phyloP scores from a whole-genome alignment of 768 basidiomycete genomes.

The Lentinus brumalis region DNA sequence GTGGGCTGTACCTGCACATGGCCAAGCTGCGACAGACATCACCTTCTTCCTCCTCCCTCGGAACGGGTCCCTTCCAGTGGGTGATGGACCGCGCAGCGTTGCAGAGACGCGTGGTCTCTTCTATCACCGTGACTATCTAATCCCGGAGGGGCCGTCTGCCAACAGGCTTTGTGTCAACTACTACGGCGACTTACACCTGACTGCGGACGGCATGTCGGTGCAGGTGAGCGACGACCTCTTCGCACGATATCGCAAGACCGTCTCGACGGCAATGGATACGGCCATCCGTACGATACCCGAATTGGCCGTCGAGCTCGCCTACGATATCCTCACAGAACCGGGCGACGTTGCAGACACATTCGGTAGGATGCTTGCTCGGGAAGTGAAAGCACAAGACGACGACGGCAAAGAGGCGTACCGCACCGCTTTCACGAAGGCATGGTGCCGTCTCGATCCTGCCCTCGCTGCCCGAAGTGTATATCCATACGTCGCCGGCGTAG shows the following conservation, averaged over 20 bases:
- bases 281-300: conserved; percentile 5
- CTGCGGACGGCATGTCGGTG: neutral
- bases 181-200: neutral
- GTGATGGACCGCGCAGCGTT: too few relatives aligned
- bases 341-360: neutral
- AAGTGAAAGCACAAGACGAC: neutral
- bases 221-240: neutral
- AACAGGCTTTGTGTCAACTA: conserved; percentile 6
- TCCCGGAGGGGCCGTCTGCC: neutral
- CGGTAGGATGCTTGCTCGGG: neutral
- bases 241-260: neutral
- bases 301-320: conserved; percentile 8
- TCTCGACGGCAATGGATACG: neutral
- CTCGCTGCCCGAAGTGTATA: neutral
- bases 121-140: neutral
- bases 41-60: neutral
- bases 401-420: conserved; percentile 3
- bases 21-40: neutral
- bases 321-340: conserved; percentile 4
- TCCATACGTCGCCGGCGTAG: neutral
- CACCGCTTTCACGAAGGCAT: conserved; percentile 6
- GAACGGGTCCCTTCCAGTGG: too few relatives aligned
- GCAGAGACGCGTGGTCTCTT: neutral
- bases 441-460: neutral
- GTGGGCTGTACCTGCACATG: conserved; percentile 1